Base-by-base conservation (phyloP, 2,329 filamentous ascomycete species). In the Hymenoscyphus fraxineus region DNA sequence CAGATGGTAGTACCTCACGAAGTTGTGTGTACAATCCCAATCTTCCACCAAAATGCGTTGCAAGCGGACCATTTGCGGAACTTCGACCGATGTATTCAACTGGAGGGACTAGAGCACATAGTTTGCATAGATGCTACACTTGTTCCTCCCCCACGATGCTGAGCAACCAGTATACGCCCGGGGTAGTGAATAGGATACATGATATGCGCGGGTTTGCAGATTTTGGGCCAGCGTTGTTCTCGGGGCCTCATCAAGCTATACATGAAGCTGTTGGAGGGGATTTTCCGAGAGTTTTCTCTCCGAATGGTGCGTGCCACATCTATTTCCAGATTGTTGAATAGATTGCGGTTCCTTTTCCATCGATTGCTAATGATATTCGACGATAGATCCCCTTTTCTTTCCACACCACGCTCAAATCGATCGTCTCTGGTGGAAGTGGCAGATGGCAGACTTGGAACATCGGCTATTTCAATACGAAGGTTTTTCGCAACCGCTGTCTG, bases 381-480 rank as follows among this genome's bases (percentile, higher is more conserved):
- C 31, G 13, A 35, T 81, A 84, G 70, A 74, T 58, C 72, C 76
- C 0, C 31, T 78, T 22, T 78, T 78, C 63, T 77, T 72, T 40
- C 58, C 73, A 2, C 72, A 74, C 59, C 71, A 74, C 51, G 67
- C 69, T 13, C 72, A 72, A 59, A 38, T 73, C 3, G 72, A 74
- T 47, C 64, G 70, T 4, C 22, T 71, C 16, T 77, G 72, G 73
- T 70, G 73, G 67, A 66, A 68, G 13, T 78, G 77, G 77, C 74
- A 77, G 31, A 62, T 68, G 62, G 44, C 1, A 10, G 66, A 65
- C 65, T 58, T 61, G n/a, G 12, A 31, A 32, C 31, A 47, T 22
- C 62, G 66, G 39, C 10, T 60, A 19, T 31, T n/a, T 55, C 61
- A 72, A 58, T 69, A 76, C 63, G 19, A 56, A 38, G 61, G 61